Evolutionary conservation across 2,329 filamentous ascomycete species (phyloP).

Genomic region (Aspergillus sp.): DNA sequence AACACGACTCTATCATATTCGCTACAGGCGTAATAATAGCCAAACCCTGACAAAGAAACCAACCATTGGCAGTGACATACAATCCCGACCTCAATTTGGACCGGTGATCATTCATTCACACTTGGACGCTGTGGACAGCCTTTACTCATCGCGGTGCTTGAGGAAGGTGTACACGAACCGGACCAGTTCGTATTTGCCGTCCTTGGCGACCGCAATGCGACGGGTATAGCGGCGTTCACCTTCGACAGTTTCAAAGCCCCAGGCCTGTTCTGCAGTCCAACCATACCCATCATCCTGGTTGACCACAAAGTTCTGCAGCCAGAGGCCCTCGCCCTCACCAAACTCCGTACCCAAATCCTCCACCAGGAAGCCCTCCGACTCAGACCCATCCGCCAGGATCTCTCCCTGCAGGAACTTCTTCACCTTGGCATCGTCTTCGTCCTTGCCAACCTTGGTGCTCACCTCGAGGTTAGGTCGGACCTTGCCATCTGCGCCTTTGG

Average conservation of each 20-base stretch:
- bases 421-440: conserved; percentile 31
- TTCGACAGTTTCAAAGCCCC: conserved; percentile 39
- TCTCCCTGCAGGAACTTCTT: conserved; percentile 34
- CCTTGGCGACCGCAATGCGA: conserved; percentile 35
- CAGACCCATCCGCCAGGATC: conserved; percentile 45
- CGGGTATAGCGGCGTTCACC: conserved; percentile 36
- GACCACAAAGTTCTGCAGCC: conserved; percentile 44
- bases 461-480: conserved; percentile 28
- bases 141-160: neutral
- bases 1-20: neutral
- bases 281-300: conserved; percentile 34
- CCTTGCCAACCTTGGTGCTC: conserved; percentile 30
- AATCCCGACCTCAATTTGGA: neutral
- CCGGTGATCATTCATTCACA: neutral
- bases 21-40: neutral
- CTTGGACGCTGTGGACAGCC: no score
- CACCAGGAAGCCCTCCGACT: conserved; percentile 53
- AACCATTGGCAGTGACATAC: no score
- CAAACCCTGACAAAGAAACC: no score
- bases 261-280: conserved; percentile 51
- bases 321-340: conserved; percentile 35
- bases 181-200: conserved; percentile 25
- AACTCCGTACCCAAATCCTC: conserved; percentile 41
- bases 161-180: conserved; percentile 36
- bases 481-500: conserved; percentile 30